Evolutionary conservation across 306 rosid genomes (phyloP).

Genomic region (Clitoria ternatea): DNA sequence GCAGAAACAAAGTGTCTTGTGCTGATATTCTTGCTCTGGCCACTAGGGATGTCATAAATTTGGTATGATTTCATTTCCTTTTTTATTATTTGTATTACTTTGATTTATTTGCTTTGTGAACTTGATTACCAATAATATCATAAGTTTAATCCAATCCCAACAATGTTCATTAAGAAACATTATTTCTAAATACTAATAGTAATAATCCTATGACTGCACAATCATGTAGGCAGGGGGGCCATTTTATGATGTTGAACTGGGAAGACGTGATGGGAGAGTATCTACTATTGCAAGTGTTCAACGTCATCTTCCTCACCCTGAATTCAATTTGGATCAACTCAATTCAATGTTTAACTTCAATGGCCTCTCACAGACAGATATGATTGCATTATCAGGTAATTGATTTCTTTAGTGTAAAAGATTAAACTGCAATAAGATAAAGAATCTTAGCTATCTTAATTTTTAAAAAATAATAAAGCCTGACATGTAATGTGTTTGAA

Average conservation of each 20-base stretch:
- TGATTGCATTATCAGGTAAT: constrained; percentile 82
- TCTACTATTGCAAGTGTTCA: constrained; percentile 54
- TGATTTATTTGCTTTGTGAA: not conserved
- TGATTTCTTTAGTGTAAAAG: not conserved
- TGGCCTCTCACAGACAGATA: constrained; percentile 66
- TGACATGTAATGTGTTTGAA: not conserved
- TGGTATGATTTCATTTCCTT: constrained; percentile 43
- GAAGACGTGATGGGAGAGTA: constrained; percentile 72
- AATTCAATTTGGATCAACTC: constrained; percentile 48
- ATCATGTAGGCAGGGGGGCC: constrained; percentile 77
- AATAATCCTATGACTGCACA: not conserved
- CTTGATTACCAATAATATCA: not conserved
- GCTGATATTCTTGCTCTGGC: constrained; percentile 91
- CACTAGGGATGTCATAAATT: constrained; percentile 67
- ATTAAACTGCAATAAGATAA: not conserved
- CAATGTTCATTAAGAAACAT: not conserved
- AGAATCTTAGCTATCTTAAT: not conserved
- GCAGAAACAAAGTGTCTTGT: constrained; percentile 80
- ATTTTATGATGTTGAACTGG: constrained; percentile 68
- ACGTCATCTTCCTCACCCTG: constrained; percentile 64
- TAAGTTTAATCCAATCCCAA: not conserved
- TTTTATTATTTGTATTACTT: not conserved
- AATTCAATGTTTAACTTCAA: constrained; percentile 45
- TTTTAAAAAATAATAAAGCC: not conserved
- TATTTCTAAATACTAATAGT: not conserved